Conservation (phyloP, 495 filamentous ascomycete genomes). For the Neurospora pannonica region DNA sequence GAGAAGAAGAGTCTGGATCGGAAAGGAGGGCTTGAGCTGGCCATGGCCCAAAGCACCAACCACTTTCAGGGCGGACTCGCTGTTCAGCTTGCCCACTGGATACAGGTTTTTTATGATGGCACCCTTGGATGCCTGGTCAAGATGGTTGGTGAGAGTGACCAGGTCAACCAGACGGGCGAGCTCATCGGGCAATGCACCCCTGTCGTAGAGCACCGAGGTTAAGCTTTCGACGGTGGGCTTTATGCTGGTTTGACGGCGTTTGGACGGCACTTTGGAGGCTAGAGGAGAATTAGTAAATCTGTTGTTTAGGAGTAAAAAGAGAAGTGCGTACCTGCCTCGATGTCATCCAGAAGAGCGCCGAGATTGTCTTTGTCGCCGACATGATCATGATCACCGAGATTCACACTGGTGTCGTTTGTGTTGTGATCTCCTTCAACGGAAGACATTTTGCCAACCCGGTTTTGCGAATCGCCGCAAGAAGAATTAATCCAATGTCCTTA, state of each 20-base stretch:
- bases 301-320: neutral
- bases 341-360: conserved; percentile 15
- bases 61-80: conserved; percentile 53
- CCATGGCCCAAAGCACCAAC: conserved; percentile 72
- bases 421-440: neutral
- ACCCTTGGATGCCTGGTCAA: conserved; percentile 65
- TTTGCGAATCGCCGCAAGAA: neutral
- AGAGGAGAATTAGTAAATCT: conserved; percentile 1
- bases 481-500: neutral
- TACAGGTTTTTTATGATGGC: conserved; percentile 66
- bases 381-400: neutral
- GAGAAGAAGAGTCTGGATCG: conserved; percentile 58
- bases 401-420: neutral
- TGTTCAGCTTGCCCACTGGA: conserved; percentile 52
- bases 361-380: conserved; percentile 7
- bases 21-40: conserved; percentile 62
- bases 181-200: conserved; percentile 51
- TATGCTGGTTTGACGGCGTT: conserved; percentile 34
- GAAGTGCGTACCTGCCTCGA: conserved; percentile 18
- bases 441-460: neutral
- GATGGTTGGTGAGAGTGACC: conserved; percentile 52
- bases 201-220: conserved; percentile 47
- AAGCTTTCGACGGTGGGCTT: conserved; percentile 40
- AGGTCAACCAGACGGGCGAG: conserved; percentile 58
- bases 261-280: conserved; percentile 43